phyloP scores from a whole-genome alignment of 352 stramenopile genomes.

The Phytopythium litorale region DNA sequence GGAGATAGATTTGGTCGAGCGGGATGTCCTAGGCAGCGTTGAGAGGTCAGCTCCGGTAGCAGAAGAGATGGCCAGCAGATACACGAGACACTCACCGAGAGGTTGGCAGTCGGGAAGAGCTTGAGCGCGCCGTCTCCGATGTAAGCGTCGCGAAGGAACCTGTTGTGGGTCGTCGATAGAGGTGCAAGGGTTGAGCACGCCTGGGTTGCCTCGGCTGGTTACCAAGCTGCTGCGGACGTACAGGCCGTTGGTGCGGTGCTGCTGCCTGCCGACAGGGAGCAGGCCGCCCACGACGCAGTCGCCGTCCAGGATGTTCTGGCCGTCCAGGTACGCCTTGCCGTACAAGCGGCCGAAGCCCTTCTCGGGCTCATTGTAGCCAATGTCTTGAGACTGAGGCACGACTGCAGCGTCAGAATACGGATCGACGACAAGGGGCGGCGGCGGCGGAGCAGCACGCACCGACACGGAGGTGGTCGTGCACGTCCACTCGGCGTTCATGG shows the following conservation, averaged over 20 bases:
- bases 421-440: background rate
- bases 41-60: background rate
- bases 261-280: constrained; percentile 67
- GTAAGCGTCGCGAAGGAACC: constrained; percentile 66
- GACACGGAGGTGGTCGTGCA: constrained; percentile 71
- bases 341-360: constrained; percentile 74
- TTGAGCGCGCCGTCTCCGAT: constrained; percentile 67
- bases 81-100: constrained; percentile 41
- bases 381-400: constrained; percentile 59
- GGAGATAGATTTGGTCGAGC: constrained; percentile 63
- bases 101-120: constrained; percentile 57
- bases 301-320: constrained; percentile 73
- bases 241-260: constrained; percentile 74
- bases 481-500: constrained; percentile 70
- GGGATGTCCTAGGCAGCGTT: constrained; percentile 26
- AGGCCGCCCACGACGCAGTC: constrained; percentile 71
- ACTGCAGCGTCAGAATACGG: background rate
- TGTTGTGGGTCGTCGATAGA: constrained; percentile 6
- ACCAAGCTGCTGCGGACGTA: constrained; percentile 12
- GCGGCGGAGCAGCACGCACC: constrained; percentile 24
- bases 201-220: too few species aligned
- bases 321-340: constrained; percentile 70
- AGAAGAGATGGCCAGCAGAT: background rate
- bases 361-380: constrained; percentile 34
- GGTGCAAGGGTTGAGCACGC: background rate